These are phyloP conservation scores for Erodium chrysanthum DNA, from an alignment of 441 rosid species.

Conservation along the genomic window DNA sequence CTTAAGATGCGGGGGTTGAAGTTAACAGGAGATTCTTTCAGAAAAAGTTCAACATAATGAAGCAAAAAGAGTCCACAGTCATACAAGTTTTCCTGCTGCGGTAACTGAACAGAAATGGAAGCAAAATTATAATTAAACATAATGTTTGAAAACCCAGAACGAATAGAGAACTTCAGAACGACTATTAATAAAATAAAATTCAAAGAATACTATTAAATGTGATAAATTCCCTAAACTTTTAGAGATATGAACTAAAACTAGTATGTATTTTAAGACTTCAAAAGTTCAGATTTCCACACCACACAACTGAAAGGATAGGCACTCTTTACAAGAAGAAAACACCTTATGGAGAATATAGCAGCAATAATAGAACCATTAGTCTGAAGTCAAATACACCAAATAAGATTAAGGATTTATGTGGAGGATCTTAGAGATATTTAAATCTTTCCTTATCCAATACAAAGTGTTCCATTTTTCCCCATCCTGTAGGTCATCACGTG, in stretches of 20 bases:
- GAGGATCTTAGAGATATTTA: too few species aligned
- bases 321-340: background rate
- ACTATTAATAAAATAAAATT: background rate
- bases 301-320: background rate
- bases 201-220: background rate
- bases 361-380: too few species aligned
- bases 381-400: too few species aligned
- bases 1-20: slow-evolving; percentile 43
- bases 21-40: slow-evolving; percentile 45
- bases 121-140: background rate
- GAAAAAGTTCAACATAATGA: slow-evolving; percentile 61
- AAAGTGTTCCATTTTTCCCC: too few species aligned
- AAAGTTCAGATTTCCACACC: background rate
- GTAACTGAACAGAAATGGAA: slow-evolving; percentile 41
- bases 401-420: too few species aligned
- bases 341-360: too few species aligned
- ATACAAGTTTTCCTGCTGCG: slow-evolving; percentile 76
- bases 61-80: slow-evolving; percentile 86
- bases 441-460: too few species aligned
- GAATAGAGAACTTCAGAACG: slow-evolving; percentile 3
- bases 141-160: background rate
- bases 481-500: too few species aligned
- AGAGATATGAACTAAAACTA: too few species aligned
- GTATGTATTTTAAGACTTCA: background rate
- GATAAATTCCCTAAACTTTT: too few species aligned